Base-by-base conservation (phyloP, 148 eudicot genomes). In the Cornus florida region DNA sequence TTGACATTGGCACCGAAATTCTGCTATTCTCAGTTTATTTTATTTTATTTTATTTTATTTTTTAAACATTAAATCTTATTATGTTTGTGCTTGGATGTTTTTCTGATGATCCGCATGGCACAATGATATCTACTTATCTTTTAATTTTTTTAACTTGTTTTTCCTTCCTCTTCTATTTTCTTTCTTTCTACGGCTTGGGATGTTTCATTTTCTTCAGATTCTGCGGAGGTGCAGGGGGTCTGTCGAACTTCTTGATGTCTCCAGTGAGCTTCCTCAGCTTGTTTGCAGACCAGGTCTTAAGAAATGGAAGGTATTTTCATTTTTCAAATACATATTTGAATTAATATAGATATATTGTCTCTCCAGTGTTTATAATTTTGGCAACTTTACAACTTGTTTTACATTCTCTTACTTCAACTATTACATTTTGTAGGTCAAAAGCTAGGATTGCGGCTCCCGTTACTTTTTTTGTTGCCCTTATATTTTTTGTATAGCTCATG, bases 201-300 rank as follows among this genome's bases (percentile, higher is more conserved):
- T 43, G 48, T 43, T 43, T 43, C 10, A n/a, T 77, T 71, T 74
- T 71, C 41, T 76, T 60, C 85, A 96, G 99, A 82, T 96, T 80
- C 78, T 96, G 81, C 85, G 97, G 74, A 89, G 93, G 79, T 94
- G 99, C 85, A 90, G 84, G 67, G 95, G 90, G 48, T 80, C 94
- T 73, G 84, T 96, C 83, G 99, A 92, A 84, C 98, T 96, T 82
- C 77, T 96, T 81, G 99, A 96, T 80, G 99, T 96, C 76, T 94
- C 98, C 24, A 74, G 50, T 84, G 98, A 94, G 85, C 92, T 94
- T 83, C 97, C 98, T 60, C 91, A 91, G 85, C 89, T 96, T 77
- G 84, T 89, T 74, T 90, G 97, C n/a, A 90, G 98, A 83, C 99
- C 98, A 80, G 99, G 99, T 83, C 89, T 96, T 33, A 96, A 88